Base-by-base conservation (phyloP, 108 stramenopile genomes). In the Licmophora abbreviata region DNA sequence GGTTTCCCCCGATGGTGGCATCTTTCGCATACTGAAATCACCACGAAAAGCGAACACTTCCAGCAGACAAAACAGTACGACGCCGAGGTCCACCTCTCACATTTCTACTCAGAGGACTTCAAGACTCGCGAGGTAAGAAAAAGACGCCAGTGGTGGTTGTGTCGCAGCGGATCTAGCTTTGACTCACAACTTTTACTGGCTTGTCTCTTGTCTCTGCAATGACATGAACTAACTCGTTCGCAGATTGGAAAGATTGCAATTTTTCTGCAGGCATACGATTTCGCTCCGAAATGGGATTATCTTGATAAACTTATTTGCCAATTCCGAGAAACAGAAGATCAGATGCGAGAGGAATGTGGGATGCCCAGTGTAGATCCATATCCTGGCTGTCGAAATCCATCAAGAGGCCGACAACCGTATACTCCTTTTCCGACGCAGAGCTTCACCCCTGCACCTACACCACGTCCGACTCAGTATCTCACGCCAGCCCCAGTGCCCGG, bases 1-100 rank as follows among this genome's bases (percentile, higher is more conserved):
- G 71, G 71, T 9, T 72, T 65, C 35, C 64, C 64, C n/a, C 56
- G 66, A 42, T 72, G 55, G 58, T 72, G 59, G 59, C 59, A 56
- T 46, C 48, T 72, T n/a, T 54, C 59, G 17, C 62, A 71, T 45
- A 76, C 77, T 7, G 77, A 81, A 30, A 58, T 85, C 38, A 71
- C 71, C 32, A 69, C 73, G 25, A 62, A 64, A 14, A 78, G 76
- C 57, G 78, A 85, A 35, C 79, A 81, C 37, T 42, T 48, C 1
- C 61, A 81, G n/a, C 63, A 77, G 23, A 71, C 74, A 3, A 76
- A 68, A 25, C 70, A 63, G 38, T 85, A 85, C 55, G 83, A 71
- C 18, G 79, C 63, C 15, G 79, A 85, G 45, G 61, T 84, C 54
- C 73, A 64, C 29, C 40, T 72, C 2, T 37, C 54, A 31, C 71